Base-by-base conservation (phyloP, 2,329 filamentous ascomycete species). In the Coniochaeta prunicola region DNA sequence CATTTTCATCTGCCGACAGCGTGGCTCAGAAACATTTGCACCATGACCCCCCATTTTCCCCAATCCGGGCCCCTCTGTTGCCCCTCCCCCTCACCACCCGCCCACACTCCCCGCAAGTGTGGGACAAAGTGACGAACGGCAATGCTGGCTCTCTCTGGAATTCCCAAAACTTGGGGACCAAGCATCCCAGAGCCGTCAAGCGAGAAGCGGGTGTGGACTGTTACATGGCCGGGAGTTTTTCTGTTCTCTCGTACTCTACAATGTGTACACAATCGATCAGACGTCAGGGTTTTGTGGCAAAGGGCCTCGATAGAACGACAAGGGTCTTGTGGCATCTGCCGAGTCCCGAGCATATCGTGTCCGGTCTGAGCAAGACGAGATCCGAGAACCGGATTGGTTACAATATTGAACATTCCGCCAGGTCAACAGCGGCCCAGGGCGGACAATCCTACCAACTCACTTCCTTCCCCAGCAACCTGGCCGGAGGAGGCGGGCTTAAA, bases 1-100 rank as follows among this genome's bases (percentile, higher is more conserved):
- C 33, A 24, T 19, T 55, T 36, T 21, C 53, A 55, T 55, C 53
- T 55, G 53, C 53, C 53, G 53, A 55, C 53, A 53, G 26, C 19
- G 13, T 21, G 53, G 53, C 53, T 36, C 30, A 55, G 33, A 26
- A 55, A 26, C 53, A 55, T 55, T 36, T 34, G 30, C 13, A 36
- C 10, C 19, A 55, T 13, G 13, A 33, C 53, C 53, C 28, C 53
- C 30, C 33, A 17, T 26, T 21, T 36, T 55, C 33, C 26, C 53
- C 30, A 36, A 36, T 36, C 53, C 30, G 30, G 26, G 17, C 30
- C 30, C 50, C 53, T 31, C 53, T 55, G 30, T n/a, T 33, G 30
- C 53, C 33, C 33, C 53, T 36, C 53, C 53, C 28, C 28, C 53
- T 55, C 33, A 33, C 19, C 28, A 28, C 19, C 26, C 3, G 30